Evolutionary conservation across 352 stramenopile genomes (phyloP).

Genomic region (Phytophthora cryptogea): DNA sequence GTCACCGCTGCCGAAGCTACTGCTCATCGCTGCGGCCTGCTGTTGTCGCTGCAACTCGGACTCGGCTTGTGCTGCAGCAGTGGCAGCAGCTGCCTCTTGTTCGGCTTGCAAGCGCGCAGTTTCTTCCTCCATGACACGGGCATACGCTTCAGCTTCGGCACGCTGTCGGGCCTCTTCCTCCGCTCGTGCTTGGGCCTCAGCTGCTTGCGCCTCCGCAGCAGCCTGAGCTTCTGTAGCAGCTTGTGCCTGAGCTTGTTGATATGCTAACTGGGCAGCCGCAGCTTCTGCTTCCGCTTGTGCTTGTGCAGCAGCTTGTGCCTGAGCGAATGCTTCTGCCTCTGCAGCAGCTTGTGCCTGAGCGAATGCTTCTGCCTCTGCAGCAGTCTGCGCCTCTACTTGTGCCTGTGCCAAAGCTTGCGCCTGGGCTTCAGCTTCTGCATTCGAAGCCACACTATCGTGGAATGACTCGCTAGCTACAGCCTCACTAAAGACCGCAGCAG

Average conservation of each 20-base stretch:
- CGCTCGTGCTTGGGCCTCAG: constrained; percentile 26
- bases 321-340: constrained; percentile 21
- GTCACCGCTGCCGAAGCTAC: constrained; percentile 32
- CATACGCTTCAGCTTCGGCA: constrained; percentile 34
- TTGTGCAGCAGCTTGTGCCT: constrained; percentile 30
- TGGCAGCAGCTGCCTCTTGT: constrained; percentile 25
- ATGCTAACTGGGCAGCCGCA: constrained; percentile 22
- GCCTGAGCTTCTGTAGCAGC: constrained; percentile 23
- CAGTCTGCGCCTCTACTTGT: constrained; percentile 31
- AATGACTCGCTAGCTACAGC: constrained; percentile 15
- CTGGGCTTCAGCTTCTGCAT: constrained; percentile 29
- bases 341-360: constrained; percentile 31
- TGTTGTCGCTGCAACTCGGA: constrained; percentile 34
- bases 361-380: constrained; percentile 29
- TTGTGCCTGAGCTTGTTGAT: constrained; percentile 35
- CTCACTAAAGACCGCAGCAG: constrained; percentile 14
- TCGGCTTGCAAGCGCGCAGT: constrained; percentile 29
- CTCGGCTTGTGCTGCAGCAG: constrained; percentile 25
- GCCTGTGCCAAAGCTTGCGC: constrained; percentile 24
- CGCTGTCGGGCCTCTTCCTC: constrained; percentile 33
- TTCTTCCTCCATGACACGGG: constrained; percentile 34
- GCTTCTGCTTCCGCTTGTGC: constrained; percentile 29
- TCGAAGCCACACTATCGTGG: constrained; percentile 20
- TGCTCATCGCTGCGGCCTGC: constrained; percentile 31
- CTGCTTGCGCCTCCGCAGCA: constrained; percentile 26